phyloP scores from a whole-genome alignment of 2,329 filamentous ascomycete species.

The Graphium sp. region DNA sequence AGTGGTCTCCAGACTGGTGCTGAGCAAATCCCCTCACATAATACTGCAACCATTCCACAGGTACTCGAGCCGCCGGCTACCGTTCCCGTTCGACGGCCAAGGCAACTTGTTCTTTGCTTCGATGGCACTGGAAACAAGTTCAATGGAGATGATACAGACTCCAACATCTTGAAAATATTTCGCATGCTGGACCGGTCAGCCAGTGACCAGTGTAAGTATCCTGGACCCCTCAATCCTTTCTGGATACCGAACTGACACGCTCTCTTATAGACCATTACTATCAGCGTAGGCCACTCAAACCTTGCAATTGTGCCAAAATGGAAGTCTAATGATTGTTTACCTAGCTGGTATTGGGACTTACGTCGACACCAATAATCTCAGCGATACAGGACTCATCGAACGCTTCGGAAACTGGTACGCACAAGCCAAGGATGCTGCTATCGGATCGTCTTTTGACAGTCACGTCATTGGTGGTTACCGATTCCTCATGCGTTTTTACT shows the following conservation, averaged over 20 bases:
- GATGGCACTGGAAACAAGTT: conserved; percentile 50
- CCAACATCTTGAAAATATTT: conserved; percentile 54
- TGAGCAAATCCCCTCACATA: too few relatives aligned
- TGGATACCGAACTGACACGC: background rate
- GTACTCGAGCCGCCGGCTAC: too few relatives aligned
- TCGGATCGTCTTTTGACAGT: conserved; percentile 66
- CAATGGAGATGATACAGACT: conserved; percentile 43
- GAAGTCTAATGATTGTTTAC: conserved; percentile 1
- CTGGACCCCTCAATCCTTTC: background rate
- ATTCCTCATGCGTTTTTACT: conserved; percentile 61
- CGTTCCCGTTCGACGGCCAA: conserved; percentile 8
- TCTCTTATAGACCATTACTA: conserved; percentile 34
- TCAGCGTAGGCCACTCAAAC: conserved; percentile 28
- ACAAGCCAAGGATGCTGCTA: conserved; percentile 62
- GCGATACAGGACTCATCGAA: conserved; percentile 36
- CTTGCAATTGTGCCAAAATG: background rate
- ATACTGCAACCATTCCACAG: too few relatives aligned
- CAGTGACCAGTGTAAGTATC: conserved; percentile 35
- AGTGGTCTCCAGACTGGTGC: too few relatives aligned
- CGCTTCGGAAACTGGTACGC: conserved; percentile 49
- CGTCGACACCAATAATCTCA: conserved; percentile 41
- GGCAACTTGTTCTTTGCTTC: conserved; percentile 43
- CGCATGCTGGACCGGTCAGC: conserved; percentile 50
- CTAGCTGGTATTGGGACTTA: conserved; percentile 58
- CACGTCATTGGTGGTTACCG: conserved; percentile 75